Evolutionary conservation across 2,329 filamentous ascomycete species (phyloP), one percentile per base, ranked within the genome.

Genomic region (Colletotrichum sp.): DNA sequence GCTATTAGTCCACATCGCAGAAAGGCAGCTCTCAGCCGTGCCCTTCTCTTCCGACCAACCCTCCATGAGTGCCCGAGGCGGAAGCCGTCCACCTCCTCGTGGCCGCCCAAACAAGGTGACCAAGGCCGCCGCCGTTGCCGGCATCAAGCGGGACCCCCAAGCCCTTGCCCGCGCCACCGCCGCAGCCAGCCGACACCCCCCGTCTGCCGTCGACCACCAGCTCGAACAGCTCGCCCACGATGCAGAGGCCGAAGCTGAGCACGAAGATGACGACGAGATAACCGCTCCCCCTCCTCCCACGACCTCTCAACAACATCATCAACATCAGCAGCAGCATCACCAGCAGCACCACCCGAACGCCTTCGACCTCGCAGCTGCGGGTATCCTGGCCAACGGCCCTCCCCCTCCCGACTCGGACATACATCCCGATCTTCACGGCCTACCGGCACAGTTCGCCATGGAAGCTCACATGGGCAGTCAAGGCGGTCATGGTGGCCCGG

Each of bases 71-170:
- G 76, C 69, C 63, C 64, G 77, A 77, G 78, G 77, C 77, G 75
- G 72, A 75, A 77, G 75, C 71, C 71, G 75, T 71, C 75, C 85
- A 64, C 77, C 80, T 75, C 77, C 80, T 75, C 85, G 85, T 71
- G 84, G 81, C 78, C 85, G 85, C 69, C 83, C 83, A 44, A 85
- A 81, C 82, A 88, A 87, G 81, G 86, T 89, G 79, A 85, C 84
- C 69, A 89, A 89, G 80, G 81, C 84, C 57, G 77, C 78, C 63
- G 75, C 79, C n/a, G 29, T 32, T 30, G 72, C 66, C 30, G 73
- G 73, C 32, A 32, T 73, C 64, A 76, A 76, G 64, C 57, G 69
- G 25, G 73, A 72, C 39, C 25, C 73, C n/a, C 69, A 68, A 30
- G 69, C 63, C 32, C 68, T 69, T 27, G 69, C 57, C 80, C 69